phyloP scores from a whole-genome alignment of 177 flowering plant species.

The Vitis hybrid region DNA sequence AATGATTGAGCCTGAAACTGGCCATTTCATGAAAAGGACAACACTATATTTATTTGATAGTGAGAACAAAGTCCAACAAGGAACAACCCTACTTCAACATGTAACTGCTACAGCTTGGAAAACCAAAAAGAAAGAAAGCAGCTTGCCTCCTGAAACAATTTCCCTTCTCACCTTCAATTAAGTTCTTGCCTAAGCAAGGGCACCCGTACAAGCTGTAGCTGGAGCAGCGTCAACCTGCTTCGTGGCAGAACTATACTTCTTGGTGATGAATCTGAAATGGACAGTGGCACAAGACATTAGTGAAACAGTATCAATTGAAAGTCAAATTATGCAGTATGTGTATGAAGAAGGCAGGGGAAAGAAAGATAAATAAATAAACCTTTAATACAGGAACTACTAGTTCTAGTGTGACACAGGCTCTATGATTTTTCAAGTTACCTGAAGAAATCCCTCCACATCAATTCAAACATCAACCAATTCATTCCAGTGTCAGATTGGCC shows the following conservation, averaged over 20 bases:
- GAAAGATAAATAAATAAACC: no score
- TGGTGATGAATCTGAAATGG: conserved; percentile 80
- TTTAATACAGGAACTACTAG: background rate
- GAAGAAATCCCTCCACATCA: conserved; percentile 99
- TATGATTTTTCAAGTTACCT: conserved; percentile 43
- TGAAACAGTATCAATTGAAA: background rate
- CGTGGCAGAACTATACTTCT: conserved; percentile 74
- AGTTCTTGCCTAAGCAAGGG: conserved; percentile 39
- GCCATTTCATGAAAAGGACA: background rate
- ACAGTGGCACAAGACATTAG: conserved; percentile 1
- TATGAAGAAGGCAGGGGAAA: no score
- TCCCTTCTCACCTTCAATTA: background rate
- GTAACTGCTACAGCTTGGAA: conserved; percentile 15
- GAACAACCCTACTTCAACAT: conserved; percentile 4
- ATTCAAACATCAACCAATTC: conserved; percentile 92
- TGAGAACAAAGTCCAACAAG: conserved; percentile 11
- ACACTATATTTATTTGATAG: conserved; percentile 10
- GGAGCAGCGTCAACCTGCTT: conserved; percentile 57
- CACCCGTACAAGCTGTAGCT: conserved; percentile 73
- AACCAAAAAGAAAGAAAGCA: conserved; percentile 1
- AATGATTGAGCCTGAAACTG: background rate
- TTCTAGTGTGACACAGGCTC: background rate
- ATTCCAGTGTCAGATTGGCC: conserved; percentile 52
- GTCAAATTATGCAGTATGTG: background rate
- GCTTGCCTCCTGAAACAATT: conserved; percentile 4